These are phyloP conservation scores for Miamiensis avidus DNA, from an alignment of 169 alveolate genomes.

Conservation along the genomic window DNA sequence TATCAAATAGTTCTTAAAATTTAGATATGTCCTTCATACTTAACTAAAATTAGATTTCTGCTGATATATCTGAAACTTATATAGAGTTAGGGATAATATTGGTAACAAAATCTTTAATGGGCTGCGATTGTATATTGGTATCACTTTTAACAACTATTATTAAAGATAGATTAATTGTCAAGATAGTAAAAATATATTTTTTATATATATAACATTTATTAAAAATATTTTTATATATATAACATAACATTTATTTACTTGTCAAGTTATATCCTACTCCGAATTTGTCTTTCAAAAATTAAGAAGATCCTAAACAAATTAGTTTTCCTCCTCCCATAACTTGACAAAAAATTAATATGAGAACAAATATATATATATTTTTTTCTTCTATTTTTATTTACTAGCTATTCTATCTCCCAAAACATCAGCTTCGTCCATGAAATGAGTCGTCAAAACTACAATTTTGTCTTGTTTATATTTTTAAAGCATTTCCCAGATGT, in stretches of 20 bases:
- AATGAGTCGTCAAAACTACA: conserved; percentile 85
- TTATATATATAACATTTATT: too few relatives aligned
- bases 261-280: conserved; percentile 76
- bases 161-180: too few relatives aligned
- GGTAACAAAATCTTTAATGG: conserved; percentile 42
- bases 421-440: conserved; percentile 89
- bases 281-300: conserved; percentile 62
- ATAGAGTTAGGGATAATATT: conserved; percentile 49
- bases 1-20: conserved; percentile 67
- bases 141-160: conserved; percentile 44
- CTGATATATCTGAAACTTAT: conserved; percentile 62
- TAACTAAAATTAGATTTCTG: conserved; percentile 71
- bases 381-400: conserved; percentile 70
- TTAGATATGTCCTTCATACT: conserved; percentile 54
- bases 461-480: conserved; percentile 56
- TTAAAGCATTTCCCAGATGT: conserved; percentile 85
- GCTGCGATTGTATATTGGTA: conserved; percentile 21
- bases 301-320: conserved; percentile 68
- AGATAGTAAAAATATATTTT: conserved; percentile 48
- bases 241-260: too few relatives aligned
- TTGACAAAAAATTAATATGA: too few relatives aligned
- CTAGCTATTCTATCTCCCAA: conserved; percentile 87
- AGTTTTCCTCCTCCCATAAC: conserved; percentile 58
- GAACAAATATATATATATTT: too few relatives aligned
- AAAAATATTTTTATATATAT: too few relatives aligned